Conservation (phyloP, 2,329 filamentous ascomycete species). For the Aspergillus sp. region DNA sequence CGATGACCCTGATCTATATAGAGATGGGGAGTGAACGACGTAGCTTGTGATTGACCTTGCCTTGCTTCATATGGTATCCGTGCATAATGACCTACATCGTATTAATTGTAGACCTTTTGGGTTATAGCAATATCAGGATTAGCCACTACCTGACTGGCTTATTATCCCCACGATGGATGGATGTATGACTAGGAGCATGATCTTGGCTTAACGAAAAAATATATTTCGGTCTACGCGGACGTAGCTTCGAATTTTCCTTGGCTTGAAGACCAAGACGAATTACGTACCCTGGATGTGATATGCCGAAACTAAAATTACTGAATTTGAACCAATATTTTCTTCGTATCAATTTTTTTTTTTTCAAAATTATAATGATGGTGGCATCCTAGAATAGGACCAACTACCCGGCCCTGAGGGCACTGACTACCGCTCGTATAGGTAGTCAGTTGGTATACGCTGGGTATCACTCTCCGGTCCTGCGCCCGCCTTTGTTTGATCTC, state of each 20-base stretch:
- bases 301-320: too few relatives aligned
- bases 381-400: too few relatives aligned
- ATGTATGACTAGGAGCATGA: background rate
- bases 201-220: background rate
- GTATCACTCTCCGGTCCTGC: too few relatives aligned
- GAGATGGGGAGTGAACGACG: constrained; percentile 17
- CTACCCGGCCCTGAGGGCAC: too few relatives aligned
- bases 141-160: background rate
- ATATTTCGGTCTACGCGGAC: background rate
- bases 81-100: too few relatives aligned
- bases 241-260: background rate
- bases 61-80: background rate
- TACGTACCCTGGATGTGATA: background rate
- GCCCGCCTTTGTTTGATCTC: background rate
- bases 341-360: too few relatives aligned
- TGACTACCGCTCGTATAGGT: too few relatives aligned
- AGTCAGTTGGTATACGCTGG: too few relatives aligned
- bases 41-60: background rate
- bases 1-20: constrained; percentile 40
- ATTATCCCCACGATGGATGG: background rate
- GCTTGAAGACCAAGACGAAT: background rate
- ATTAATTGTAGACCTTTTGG: too few relatives aligned
- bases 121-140: too few relatives aligned
- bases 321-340: too few relatives aligned
- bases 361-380: too few relatives aligned